Conservation (phyloP, 768 basidiomycete genomes). For the Termitomyces sp. region DNA sequence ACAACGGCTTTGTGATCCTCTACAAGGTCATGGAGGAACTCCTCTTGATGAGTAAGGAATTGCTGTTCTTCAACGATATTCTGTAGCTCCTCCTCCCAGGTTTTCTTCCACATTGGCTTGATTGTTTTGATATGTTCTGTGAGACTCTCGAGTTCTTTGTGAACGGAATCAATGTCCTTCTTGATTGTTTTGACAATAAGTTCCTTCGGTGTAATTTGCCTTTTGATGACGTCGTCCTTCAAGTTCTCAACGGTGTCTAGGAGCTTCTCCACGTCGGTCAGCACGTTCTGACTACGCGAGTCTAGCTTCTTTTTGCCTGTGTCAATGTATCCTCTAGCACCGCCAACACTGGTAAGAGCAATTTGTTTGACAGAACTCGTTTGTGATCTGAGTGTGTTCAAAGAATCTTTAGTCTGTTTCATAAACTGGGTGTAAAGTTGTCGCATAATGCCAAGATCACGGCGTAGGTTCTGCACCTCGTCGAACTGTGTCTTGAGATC, state of each 20-base stretch:
- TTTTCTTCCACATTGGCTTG: conserved; percentile 98
- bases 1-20: conserved; percentile 90
- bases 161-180: conserved; percentile 62
- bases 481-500: conserved; percentile 92
- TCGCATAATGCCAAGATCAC: conserved; percentile 89
- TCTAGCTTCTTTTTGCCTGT: conserved; percentile 93
- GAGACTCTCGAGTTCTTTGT: conserved; percentile 67
- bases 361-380: conserved; percentile 86
- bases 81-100: conserved; percentile 94
- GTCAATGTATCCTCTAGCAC: conserved; percentile 83
- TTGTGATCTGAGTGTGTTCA: conserved; percentile 72
- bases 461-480: conserved; percentile 89
- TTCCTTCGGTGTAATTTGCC: conserved; percentile 79
- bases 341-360: conserved; percentile 75
- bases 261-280: conserved; percentile 91
- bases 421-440: conserved; percentile 95
- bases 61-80: conserved; percentile 97
- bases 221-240: conserved; percentile 87
- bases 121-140: conserved; percentile 82
- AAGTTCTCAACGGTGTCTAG: conserved; percentile 87
- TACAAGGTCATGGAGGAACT: conserved; percentile 79
- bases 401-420: conserved; percentile 82
- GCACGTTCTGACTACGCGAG: conserved; percentile 76
- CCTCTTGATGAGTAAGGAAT: conserved; percentile 88
- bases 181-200: conserved; percentile 63